These are phyloP conservation scores for Corymbia citriodora DNA, from an alignment of 441 rosid species.

Conservation along the genomic window DNA sequence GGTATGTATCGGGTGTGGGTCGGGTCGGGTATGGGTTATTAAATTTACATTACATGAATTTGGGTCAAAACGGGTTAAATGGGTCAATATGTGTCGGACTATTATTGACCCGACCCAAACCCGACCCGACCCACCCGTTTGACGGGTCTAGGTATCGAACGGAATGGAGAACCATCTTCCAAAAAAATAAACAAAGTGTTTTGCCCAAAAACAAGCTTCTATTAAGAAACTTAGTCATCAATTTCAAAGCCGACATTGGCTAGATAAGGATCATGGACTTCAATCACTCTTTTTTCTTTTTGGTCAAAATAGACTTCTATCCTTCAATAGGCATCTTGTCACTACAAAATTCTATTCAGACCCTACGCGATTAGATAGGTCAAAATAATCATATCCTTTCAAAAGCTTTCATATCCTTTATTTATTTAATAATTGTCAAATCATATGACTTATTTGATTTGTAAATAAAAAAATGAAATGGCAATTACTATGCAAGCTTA, in stretches of 20 bases:
- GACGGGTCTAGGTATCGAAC: not conserved
- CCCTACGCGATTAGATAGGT: not conserved
- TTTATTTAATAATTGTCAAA: not conserved
- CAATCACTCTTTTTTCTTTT: not conserved
- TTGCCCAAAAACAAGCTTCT: not conserved
- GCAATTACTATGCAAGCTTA: not conserved
- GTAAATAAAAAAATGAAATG: not conserved
- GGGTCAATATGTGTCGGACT: no score
- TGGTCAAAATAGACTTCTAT: not conserved
- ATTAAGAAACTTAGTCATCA: not conserved
- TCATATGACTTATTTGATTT: not conserved
- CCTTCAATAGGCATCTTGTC: not conserved
- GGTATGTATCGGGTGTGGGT: no score
- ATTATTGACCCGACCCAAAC: no score
- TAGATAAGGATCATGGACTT: not conserved
- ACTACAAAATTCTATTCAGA: not conserved
- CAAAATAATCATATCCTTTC: not conserved
- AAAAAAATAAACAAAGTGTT: not conserved
- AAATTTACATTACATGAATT: no score
- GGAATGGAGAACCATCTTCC: not conserved
- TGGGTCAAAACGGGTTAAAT: no score
- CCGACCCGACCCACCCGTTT: no score
- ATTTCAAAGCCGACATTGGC: not conserved
- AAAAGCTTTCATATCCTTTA: not conserved
- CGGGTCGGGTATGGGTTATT: no score